Evolutionary conservation across 2,329 filamentous ascomycete genomes (phyloP).

Genomic region (Trichophyton equinum): DNA sequence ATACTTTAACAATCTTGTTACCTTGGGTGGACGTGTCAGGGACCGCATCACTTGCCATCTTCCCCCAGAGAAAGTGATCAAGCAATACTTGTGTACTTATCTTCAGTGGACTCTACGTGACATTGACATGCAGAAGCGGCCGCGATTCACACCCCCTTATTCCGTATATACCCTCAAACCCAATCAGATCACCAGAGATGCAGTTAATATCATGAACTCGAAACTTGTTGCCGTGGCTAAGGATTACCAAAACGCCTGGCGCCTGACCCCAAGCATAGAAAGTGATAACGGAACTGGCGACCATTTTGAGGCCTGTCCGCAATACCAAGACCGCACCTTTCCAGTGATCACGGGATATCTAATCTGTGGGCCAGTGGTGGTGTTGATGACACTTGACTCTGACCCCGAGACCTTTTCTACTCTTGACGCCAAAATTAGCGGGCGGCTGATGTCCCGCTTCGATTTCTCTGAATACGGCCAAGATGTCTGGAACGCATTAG

Average conservation of each 20-base stretch:
- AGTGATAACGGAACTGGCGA: neutral
- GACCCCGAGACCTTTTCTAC: slow-evolving; percentile 21
- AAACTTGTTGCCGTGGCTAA: slow-evolving; percentile 34
- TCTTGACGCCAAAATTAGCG: slow-evolving; percentile 14
- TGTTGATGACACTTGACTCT: slow-evolving; percentile 40
- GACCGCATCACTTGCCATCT: slow-evolving; percentile 35
- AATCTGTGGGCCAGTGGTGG: slow-evolving; percentile 41
- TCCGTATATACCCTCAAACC: slow-evolving; percentile 32
- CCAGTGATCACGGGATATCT: slow-evolving; percentile 45
- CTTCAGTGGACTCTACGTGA: slow-evolving; percentile 44
- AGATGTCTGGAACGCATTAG: slow-evolving; percentile 50
- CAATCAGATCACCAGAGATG: slow-evolving; percentile 27
- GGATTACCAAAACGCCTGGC: slow-evolving; percentile 28
- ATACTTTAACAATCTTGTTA: slow-evolving; percentile 39
- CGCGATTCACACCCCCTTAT: slow-evolving; percentile 34
- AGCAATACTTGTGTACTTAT: slow-evolving; percentile 35
- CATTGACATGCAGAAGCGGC: slow-evolving; percentile 27
- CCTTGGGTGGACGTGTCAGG: slow-evolving; percentile 40
- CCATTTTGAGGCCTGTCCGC: slow-evolving; percentile 7
- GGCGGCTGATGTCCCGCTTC: slow-evolving; percentile 38
- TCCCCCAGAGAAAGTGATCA: slow-evolving; percentile 27
- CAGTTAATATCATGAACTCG: slow-evolving; percentile 32
- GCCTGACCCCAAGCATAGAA: slow-evolving; percentile 8
- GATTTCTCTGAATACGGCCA: slow-evolving; percentile 41
- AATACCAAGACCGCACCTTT: slow-evolving; percentile 17